Evolutionary conservation across 2,329 filamentous ascomycete species (phyloP), one percentile per base, ranked within the genome.

Genomic region (Fusarium fracticaudum): DNA sequence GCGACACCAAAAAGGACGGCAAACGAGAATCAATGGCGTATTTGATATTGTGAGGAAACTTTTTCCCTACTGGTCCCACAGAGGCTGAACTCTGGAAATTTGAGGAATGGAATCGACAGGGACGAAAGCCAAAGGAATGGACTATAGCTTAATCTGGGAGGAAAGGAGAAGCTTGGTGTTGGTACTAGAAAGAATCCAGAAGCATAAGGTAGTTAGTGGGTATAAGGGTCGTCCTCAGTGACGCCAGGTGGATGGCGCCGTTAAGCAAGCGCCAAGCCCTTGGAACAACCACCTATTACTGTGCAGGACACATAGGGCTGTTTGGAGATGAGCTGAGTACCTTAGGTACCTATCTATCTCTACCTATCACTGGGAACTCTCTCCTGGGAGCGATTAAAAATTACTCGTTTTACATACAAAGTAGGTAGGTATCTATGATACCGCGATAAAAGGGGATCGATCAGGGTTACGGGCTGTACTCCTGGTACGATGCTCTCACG

Each of bases 91-190:
- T 64, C 33, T 57, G 44, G 26, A 40, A 26, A 50, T 12, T 37
- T 53, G 48, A 71, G 71, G 66, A 74, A 73, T 73, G 60, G 45
- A 51, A 73, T 73, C 70, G 71, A 71, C 67, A 71, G 58, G 57
- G 33, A 61, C 68, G 40, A 67, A 60, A 61, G 33, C 45, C 40
- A 48, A 47, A 73, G 35, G 38, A 51, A 61, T 63, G 53, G 51
- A 11, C 61, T 65, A 71, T 50, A 22, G 61, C 53, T 73, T 45
- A 57, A 67, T 63, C 35, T 57, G 31, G 67, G 55, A 71, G 66
- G 60, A 48, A 54, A 47, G 43, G 54, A 45, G 57, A 70, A 62
- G 71, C 58, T 43, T 38, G 62, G 54, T 55, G 26, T 50, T 51
- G 40, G 48, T 67, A 37, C 61, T 70, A 74, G 71, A 73, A 67